These are phyloP conservation scores for Wickerhamomyces rabaulensis DNA, from an alignment of 805 yeast species.

Conservation along the genomic window DNA sequence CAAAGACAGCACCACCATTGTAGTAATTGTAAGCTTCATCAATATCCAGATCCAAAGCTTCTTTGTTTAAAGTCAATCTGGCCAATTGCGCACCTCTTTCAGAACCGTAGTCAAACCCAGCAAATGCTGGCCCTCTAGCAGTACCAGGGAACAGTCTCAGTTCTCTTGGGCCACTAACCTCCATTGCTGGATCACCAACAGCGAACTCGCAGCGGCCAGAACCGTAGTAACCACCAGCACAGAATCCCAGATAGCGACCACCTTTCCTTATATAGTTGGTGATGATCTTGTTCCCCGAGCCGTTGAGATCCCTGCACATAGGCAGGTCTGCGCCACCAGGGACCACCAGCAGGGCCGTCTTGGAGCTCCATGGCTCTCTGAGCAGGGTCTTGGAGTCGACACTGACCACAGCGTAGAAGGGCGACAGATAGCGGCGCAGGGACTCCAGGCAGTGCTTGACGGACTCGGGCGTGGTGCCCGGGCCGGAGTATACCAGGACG, in stretches of 20 bases:
- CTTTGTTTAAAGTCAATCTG: constrained; percentile 34
- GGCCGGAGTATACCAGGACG: constrained; percentile 67
- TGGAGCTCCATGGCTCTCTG: constrained; percentile 84
- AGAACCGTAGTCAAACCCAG: constrained; percentile 75
- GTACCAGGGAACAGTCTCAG: constrained; percentile 77
- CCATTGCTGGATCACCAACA: constrained; percentile 61
- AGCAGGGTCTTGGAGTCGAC: constrained; percentile 57
- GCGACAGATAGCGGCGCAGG: constrained; percentile 68
- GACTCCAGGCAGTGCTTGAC: constrained; percentile 81
- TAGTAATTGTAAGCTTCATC: constrained; percentile 41
- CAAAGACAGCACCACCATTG: constrained; percentile 89
- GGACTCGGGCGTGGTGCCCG: constrained; percentile 84
- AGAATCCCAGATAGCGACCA: constrained; percentile 80
- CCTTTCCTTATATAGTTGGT: constrained; percentile 66
- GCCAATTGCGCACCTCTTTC: constrained; percentile 73
- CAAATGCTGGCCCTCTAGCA: constrained; percentile 74
- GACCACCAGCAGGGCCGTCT: constrained; percentile 72
- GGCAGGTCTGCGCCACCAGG: constrained; percentile 99
- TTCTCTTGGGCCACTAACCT: constrained; percentile 84
- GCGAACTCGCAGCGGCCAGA: constrained; percentile 78
- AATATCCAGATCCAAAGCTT: constrained; percentile 25
- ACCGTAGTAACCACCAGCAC: constrained; percentile 94
- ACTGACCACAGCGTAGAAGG: constrained; percentile 79
- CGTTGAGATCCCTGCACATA: constrained; percentile 66
- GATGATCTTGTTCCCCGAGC: constrained; percentile 59